phyloP scores from a whole-genome alignment of 1,284 basidiomycete genomes.

The Xerocomus minutiporus region DNA sequence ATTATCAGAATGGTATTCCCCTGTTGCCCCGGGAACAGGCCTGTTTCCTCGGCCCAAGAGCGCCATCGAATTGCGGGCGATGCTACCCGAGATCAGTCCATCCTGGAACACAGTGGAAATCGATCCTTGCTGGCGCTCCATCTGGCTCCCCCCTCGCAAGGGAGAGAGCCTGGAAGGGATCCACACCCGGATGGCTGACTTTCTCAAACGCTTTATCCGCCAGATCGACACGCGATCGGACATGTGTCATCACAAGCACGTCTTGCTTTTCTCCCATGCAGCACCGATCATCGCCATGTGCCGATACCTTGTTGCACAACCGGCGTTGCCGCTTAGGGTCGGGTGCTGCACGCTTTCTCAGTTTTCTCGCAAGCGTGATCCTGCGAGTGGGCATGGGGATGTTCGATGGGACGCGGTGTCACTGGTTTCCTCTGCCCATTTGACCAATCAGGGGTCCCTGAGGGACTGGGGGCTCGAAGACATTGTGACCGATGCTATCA shows the following conservation, averaged over 20 bases:
- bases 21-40: conserved; percentile 60
- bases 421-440: conserved; percentile 54
- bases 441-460: conserved; percentile 52
- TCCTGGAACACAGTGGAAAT: conserved; percentile 61
- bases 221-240: conserved; percentile 45
- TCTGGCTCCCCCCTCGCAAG: conserved; percentile 66
- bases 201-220: conserved; percentile 51
- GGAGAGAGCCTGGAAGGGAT: conserved; percentile 67
- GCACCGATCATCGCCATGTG: conserved; percentile 73
- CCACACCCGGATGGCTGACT: conserved; percentile 56
- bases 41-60: conserved; percentile 66
- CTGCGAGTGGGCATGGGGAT: conserved; percentile 31
- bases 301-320: conserved; percentile 54
- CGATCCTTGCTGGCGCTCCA: conserved; percentile 55
- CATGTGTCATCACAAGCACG: conserved; percentile 39
- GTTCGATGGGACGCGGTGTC: conserved; percentile 41
- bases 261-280: conserved; percentile 76
- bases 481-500: conserved; percentile 43
- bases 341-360: conserved; percentile 70
- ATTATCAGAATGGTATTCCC: conserved; percentile 82
- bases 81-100: conserved; percentile 56
- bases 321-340: conserved; percentile 48
- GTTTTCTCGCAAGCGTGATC: conserved; percentile 34
- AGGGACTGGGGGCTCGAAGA: conserved; percentile 82
- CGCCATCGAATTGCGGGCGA: conserved; percentile 46